Evolutionary conservation across 2,329 filamentous ascomycete genomes (phyloP), one percentile per base, ranked within the genome.

Genomic region (Aspergillus versicolor): DNA sequence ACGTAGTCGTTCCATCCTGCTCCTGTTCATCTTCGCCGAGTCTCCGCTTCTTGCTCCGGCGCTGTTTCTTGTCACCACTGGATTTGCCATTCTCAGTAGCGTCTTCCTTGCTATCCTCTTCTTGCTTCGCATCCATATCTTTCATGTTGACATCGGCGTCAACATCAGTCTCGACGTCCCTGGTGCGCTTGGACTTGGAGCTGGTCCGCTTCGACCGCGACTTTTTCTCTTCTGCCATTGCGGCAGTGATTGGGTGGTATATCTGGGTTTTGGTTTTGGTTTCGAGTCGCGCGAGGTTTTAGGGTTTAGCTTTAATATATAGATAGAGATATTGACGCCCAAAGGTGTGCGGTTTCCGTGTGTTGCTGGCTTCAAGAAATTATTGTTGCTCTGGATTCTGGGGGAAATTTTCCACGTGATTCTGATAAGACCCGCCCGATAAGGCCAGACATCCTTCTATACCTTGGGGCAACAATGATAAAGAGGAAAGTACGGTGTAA

Each of bases 121-220:
- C 38, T 27, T 24, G n/a, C 5, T 46, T 43, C 17, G 17, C 8
- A 30, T 19, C 13, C 3, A 11, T n/a, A 12, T 38, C 15, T 38
- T 34, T 47, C 44, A 37, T 13, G 9, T 27, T 21, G 27, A 47
- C 44, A 21, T 34, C 44, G 27, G n/a, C 30, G 13, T 47, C 44
- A 19, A n/a, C 27, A 47, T 34, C 27, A 15, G 24, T 7, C 13
- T 45, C 17, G 21, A 67, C 53, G 24, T 65, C 61, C 54, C 79
- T 77, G 45, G 79, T 76, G 67, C 79, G 79, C 70, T 85, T 87
- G 64, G 84, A 74, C 73, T 85, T 85, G 59, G 86, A 74, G 37
- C 83, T 84, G 54, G 86, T 72, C 67, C 81, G 77, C 69, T 85
- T 85, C 45, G 56, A 40, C 48, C 37, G 44, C 34, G 46, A 40